Evolutionary conservation across 768 basidiomycete species (phyloP), one percentile per base, ranked within the genome.

Genomic region (Podaxis sp.): DNA sequence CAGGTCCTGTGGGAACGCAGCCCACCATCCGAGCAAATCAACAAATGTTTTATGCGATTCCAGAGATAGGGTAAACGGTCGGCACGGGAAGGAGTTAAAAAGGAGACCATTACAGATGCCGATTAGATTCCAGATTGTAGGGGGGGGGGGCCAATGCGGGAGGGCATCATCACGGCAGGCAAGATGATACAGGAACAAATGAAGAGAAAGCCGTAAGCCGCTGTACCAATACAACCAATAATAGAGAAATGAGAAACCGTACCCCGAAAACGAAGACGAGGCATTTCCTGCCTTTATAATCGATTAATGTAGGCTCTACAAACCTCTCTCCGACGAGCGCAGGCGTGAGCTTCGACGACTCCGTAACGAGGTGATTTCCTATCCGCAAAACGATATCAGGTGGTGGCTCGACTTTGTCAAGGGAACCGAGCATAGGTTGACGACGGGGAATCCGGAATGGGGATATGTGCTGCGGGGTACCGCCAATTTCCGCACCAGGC

Each of bases 181-280:
- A 38, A 46, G 9, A 23, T 9, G 16, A 23, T 5, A 38, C 21
- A 48, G 47, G 42, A 38, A n/a, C 50, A 57, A 57, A 42, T 13
- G 6, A 36, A 36, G 28, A 36, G 9, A 28, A 25, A 38, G 27
- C 21, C 9, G 55, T 54, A 47, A 66, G 58, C 46, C 56, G 54
- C 27, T 21, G 16, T 36, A 54, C 38, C 47, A 53, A 9, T 28
- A 51, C 50, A 52, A 50, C 18, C 13, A 28, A 36, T 25, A 50
- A 52, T 60, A n/a, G 37, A 59, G 63, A 32, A 32, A 32, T 32
- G 32, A 36, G 35, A 21, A 27, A 37, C 69, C 69, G 67, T 66
- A 88, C 88, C 61, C 82, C 76, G 69, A 89, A 90, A 40, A 85
- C 83, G 68, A 89, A 90, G 50, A 87, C 77, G 40, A 85, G 65